Evolutionary conservation across 176 grass and related monocot genomes (phyloP), one percentile per base, ranked within the genome.

Genomic region (Areca catechu): DNA sequence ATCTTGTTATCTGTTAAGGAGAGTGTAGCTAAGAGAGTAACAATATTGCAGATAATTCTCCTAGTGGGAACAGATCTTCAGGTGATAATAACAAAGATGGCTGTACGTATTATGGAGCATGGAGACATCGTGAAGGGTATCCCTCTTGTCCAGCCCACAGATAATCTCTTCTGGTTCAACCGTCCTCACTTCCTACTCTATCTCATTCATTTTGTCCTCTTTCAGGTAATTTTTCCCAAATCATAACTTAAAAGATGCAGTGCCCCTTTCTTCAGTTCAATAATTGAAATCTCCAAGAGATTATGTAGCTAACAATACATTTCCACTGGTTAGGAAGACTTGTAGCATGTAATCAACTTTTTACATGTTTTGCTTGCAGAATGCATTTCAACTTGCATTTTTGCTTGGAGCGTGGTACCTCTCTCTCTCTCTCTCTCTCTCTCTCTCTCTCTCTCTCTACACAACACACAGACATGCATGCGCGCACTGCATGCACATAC

Each of bases 141-240:
- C 22, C 62, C 62, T 5, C 15, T 65, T 15, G 62, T 65, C 50
- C 48, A 51, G 1, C 62, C 62, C 2, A 21, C 19, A 7, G 62
- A 65, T 15, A 22, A 65, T 24, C 48, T 65, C 48, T 65, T 65
- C 48, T 65, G 62, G 62, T 65, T 65, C 48, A 65, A 65, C 22
- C 19, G 2, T 14, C 62, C 62, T 20, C 4, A 16, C 21, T 48
- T 65, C 19, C 48, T 65, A 47, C 62, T 65, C 6, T 24, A 50
- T 7, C 62, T 65, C 16, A 51, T 65, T 22, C 62, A 65, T 18
- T 65, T 65, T 4, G 62, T 65, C 14, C 18, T 65, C 1, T 65
- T 65, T 65, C 62, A 65, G 62, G 62, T 65, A 20, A 65, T 43
- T 2, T 43, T 43, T 43, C 34, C 9, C 34, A 43, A 43, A 14